Base-by-base conservation (phyloP, 208 protist genomes). In the Trypanosoma rangeli region DNA sequence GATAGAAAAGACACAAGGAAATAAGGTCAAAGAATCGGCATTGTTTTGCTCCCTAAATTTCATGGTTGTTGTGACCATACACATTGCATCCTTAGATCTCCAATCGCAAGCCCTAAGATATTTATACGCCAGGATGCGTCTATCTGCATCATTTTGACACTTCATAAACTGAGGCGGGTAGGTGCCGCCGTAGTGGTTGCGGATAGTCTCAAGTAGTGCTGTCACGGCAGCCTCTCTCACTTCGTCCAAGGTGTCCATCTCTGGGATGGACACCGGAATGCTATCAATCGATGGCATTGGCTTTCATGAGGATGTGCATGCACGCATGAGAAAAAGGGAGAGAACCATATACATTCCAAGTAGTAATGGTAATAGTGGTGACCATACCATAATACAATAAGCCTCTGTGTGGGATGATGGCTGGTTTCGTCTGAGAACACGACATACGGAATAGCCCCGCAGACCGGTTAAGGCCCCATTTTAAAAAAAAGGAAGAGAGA, bases 41-140 rank as follows among this genome's bases (percentile, higher is more conserved):
- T 70, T 73, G 50, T 81, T 28, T 42, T 85, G 74, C 18, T 71
- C 68, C 16, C 84, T 76, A 58, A 83, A 93, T 44, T 49, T 39
- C n/a, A 85, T 76, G 7, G 79, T 87, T 13, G 53, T 78, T 4
- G 60, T 62, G n/a, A 90, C 62, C 87, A 93, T 93, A 16, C 67
- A 53, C 42, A 90, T 46, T 20, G 82, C 78, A 44, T 89, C 63
- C 37, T 52, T 69, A 42, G 70, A 4, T 54, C 86, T 88, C 84
- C 83, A 93, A 29, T 78, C 73, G 13, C 87, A 80, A 4, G 87
- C 84, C 39, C 82, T 93, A 22, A 93, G 74, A 29, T 78, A 76
- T 49, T 85, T 85, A 78, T 90, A 93, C 26, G 74, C 87, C 10
- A 90, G 82, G 7, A 82, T 58, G 4, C 82, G 79, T 26, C 73